Evolutionary conservation across 2,329 filamentous ascomycete genomes (phyloP), one percentile per base, ranked within the genome.

Genomic region (Trichoderma cornu-damae): DNA sequence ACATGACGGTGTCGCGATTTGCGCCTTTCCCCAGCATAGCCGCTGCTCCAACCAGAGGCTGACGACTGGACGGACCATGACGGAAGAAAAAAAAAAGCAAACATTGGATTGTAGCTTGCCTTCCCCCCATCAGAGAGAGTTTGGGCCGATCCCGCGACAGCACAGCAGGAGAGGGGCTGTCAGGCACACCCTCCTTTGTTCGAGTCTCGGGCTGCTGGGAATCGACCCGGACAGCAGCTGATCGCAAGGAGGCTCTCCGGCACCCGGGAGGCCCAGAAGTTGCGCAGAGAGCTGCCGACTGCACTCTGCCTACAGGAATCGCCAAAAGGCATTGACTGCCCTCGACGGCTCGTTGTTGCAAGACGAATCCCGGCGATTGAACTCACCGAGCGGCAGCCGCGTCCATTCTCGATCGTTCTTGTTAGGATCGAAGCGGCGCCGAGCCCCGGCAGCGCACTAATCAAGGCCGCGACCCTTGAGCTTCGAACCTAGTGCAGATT

Each of bases 381-480:
- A 55, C 42, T 47, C 51, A 55, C 32, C 28, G 32, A 47, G 40
- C 51, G 40, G 35, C 35, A 42, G 38, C 38, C 38, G 38, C 16
- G 20, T 38, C 38, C n/a, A 34, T 46, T 58, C 50, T 58, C 34
- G 46, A 40, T 47, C 50, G 42, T 48, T 30, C 40, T 22, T 32
- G 37, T 16, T 37, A 47, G 56, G 49, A 58, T 47, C 56, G 32
- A 58, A 48, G 32, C 54, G 42, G 51, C 38, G 51, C 51, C 51
- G 42, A 37, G 42, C 51, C 51, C 51, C 51, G 51, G 51, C 37
- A 49, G 53, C 32, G 35, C 56, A 51, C 56, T 44, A 58, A 53
- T 8, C 20, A 20, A 43, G 22, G 22, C 40, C 40, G 22, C 40
- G 40, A 43, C 40, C 40, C 40, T 34, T 14, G 20, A 9, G 14